Percentiles rank a stretch among this genome's conserved stretches.
These are phyloP conservation scores for Dactylellina parvicollis DNA, from an alignment of 2,329 filamentous ascomycete genomes.

Conservation along the genomic window DNA sequence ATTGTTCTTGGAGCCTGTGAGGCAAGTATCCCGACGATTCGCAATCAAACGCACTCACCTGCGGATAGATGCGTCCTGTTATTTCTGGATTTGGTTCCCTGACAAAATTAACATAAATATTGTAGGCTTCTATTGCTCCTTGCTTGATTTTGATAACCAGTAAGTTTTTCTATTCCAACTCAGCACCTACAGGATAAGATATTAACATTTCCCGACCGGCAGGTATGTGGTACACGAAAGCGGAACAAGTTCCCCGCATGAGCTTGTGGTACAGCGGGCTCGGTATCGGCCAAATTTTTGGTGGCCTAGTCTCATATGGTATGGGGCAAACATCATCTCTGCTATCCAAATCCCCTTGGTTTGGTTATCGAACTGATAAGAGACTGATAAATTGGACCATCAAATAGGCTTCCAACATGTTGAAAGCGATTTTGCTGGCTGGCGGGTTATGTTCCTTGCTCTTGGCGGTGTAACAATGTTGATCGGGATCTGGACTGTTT, in stretches of 20 bases:
- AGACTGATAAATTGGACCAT: not conserved
- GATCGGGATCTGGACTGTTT: constrained; percentile 62
- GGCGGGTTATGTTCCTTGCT: constrained; percentile 67
- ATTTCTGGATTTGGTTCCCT: too few relatives aligned
- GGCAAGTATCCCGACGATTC: constrained; percentile 23
- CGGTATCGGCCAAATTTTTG: constrained; percentile 68
- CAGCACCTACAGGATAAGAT: not conserved
- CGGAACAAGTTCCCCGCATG: constrained; percentile 70
- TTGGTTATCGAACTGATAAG: not conserved
- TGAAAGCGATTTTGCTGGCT: constrained; percentile 61
- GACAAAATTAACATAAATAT: not conserved
- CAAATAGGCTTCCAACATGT: constrained; percentile 65
- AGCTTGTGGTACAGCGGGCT: constrained; percentile 71
- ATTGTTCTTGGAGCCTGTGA: constrained; percentile 71
- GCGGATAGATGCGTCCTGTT: too few relatives aligned
- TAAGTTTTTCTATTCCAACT: constrained; percentile 65
- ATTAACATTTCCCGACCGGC: not conserved
- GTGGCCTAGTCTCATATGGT: constrained; percentile 65
- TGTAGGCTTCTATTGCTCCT: constrained; percentile 68
- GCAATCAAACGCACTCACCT: too few relatives aligned
- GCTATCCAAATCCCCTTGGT: not conserved
- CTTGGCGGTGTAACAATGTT: constrained; percentile 65
- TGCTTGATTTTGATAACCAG: constrained; percentile 71
- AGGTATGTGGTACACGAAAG: constrained; percentile 61
- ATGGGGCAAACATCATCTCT: not conserved